Evolutionary conservation across 1,284 basidiomycete species (phyloP), one percentile per base, ranked within the genome.

Genomic region (Apiotrichum laibachii): DNA sequence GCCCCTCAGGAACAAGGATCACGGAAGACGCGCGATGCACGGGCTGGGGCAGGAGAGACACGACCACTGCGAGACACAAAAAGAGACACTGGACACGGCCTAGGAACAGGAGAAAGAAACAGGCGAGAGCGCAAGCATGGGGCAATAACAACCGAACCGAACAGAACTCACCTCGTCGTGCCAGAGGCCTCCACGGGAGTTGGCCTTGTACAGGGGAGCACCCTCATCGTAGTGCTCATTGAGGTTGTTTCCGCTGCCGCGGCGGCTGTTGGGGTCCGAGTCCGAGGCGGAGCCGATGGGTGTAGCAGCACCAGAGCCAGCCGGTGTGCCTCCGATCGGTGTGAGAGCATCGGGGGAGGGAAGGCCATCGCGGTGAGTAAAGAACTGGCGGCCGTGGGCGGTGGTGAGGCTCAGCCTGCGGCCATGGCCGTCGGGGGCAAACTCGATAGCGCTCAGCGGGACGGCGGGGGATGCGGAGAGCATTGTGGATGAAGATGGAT

Each of bases 261-360:
- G 53, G 13, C 68, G 50, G 21, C 59, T 63, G 40, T 59, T 42
- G 8, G 63, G 59, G 52, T 58, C 62, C 26, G 62, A 64, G 31
- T 61, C 55, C 22, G 64, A 64, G 35, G 13, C 39, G n/a, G 63
- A 63, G 15, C 52, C 62, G 5, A 48, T 60, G 9, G 68, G 67
- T 2, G 59, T 56, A 3, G 52, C 49, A 37, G 59, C 51, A 55
- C 62, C 62, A 5, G 58, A 57, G 55, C 34, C 59, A 34, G 50
- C 55, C 6, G 67, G 67, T 11, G 69, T 72, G 37, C 69, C 70
- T 8, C 62, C 60, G 57, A 78, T 68, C 15, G 76, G 76, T 7
- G 75, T 75, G 40, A 78, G 68, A 50, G 68, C 66, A 55, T 72
- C 70, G 5, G 77, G 77, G 9, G 71, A 73, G 10, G 77, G 75